Evolutionary conservation across 768 basidiomycete genomes (phyloP).

Genomic region (Phanerochaete carnosa): DNA sequence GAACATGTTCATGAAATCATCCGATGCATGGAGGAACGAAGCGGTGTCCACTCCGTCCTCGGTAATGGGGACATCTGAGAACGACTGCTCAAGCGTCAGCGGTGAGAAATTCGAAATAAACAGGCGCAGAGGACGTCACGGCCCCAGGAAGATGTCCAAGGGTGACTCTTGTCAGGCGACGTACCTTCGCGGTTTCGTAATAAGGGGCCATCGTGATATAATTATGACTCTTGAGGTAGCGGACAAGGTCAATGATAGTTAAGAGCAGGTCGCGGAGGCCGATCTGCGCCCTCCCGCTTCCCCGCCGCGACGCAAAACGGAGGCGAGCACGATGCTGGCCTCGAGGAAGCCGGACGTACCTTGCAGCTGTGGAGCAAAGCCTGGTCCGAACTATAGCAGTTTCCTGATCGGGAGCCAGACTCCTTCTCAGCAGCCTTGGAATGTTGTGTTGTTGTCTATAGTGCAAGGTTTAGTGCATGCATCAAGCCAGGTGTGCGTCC

Average conservation of each 20-base stretch:
- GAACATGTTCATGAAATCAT: slow-evolving; percentile 76
- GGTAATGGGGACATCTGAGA: slow-evolving; percentile 78
- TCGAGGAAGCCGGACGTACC: not conserved
- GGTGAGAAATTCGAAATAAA: not conserved
- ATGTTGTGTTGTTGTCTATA: not conserved
- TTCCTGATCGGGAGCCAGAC: not conserved
- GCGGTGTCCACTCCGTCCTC: slow-evolving; percentile 75
- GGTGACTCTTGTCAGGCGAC: slow-evolving; percentile 12
- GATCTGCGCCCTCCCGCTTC: not conserved
- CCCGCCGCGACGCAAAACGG: not conserved
- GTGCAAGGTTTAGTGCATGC: not conserved
- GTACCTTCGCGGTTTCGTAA: slow-evolving; percentile 67
- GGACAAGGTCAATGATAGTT: not conserved
- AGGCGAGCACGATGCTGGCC: not conserved
- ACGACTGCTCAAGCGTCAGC: slow-evolving; percentile 55
- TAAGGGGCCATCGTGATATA: slow-evolving; percentile 45
- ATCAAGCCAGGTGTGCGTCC: not conserved
- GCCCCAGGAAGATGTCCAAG: not conserved
- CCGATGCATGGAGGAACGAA: slow-evolving; percentile 82
- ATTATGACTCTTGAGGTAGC: not conserved
- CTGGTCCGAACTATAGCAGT: not conserved
- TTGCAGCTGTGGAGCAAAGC: not conserved
- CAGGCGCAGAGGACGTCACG: slow-evolving; percentile 1
- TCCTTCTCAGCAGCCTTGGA: not conserved
- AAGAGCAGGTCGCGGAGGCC: not conserved